Evolutionary conservation across 2,329 filamentous ascomycete genomes (phyloP), one percentile per base, ranked within the genome.

Genomic region (Colletotrichum destructivum): DNA sequence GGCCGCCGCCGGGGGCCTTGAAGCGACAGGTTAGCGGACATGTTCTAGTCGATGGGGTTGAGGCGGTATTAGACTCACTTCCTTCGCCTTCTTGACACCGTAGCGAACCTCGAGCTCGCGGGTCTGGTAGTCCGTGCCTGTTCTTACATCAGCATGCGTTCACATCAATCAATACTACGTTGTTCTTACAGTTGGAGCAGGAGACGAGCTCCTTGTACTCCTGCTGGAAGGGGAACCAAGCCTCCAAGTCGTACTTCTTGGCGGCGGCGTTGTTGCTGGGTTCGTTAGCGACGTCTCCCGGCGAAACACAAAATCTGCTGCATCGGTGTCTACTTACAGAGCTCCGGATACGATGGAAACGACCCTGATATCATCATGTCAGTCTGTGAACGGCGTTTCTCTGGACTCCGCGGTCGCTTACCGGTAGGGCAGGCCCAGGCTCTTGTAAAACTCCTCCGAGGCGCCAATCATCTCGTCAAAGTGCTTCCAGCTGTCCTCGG

Each of bases 181-280:
- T 87, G 13, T 5, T 12, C 66, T 62, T 23, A 72, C 96, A 99
- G 85, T 99, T 99, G 73, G 94, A 97, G 88, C 95, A 98, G 23
- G 94, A 97, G 62, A 98, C 96, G 38, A 99, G 90, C 85, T 98
- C 96, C 85, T 98, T 98, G 89, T 98, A 99, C 84, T 98, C 96
- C 77, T 93, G 93, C 82, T 98, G 95, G 87, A 93, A 97, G 18
- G 94, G 95, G 82, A 97, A 98, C 94, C 95, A 97, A 3, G 96
- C 96, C 82, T 99, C 96, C 26, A 99, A 88, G 79, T 99, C 96
- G 81, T 92, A 95, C 84, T 99, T 99, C 88, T 98, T 98, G 38
- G 94, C 87, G 4, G 92, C 92, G 1, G 93, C 93, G 77, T 95
- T 72, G 67, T 72, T 72, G 31, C 69, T 71, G 23, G 15, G 4